Evolutionary conservation across 306 rosid genomes (phyloP).

Genomic region (Vachellia pachyceras): DNA sequence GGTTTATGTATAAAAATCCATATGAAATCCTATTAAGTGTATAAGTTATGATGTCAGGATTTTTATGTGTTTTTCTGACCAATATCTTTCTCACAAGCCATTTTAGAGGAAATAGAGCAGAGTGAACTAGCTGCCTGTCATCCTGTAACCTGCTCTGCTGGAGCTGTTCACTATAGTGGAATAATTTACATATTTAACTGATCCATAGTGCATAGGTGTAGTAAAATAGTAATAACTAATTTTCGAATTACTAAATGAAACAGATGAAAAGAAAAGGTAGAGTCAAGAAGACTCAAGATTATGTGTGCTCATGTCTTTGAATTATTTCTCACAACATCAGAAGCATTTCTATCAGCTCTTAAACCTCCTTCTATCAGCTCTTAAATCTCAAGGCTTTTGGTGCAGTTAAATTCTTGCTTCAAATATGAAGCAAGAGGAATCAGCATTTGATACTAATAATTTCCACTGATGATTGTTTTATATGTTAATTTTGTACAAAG

Average conservation of each 20-base stretch:
- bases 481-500: neutral
- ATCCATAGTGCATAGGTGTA: neutral
- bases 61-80: neutral
- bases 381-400: neutral
- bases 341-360: neutral
- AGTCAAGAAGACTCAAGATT: neutral
- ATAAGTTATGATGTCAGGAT: neutral
- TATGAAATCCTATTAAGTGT: constrained; percentile 21
- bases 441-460: neutral
- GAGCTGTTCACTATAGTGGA: constrained; percentile 28
- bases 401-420: neutral
- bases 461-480: neutral
- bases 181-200: constrained; percentile 2
- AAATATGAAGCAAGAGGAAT: neutral
- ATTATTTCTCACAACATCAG: neutral
- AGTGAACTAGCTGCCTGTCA: neutral
- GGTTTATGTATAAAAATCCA: constrained; percentile 26
- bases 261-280: neutral
- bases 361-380: constrained; percentile 10
- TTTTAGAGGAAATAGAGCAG: neutral
- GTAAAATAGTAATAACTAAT: neutral
- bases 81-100: neutral
- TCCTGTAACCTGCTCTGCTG: constrained; percentile 27
- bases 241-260: neutral
- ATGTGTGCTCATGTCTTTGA: neutral